Evolutionary conservation across 805 yeast genomes (phyloP).

Genomic region (Candida krabiensis): DNA sequence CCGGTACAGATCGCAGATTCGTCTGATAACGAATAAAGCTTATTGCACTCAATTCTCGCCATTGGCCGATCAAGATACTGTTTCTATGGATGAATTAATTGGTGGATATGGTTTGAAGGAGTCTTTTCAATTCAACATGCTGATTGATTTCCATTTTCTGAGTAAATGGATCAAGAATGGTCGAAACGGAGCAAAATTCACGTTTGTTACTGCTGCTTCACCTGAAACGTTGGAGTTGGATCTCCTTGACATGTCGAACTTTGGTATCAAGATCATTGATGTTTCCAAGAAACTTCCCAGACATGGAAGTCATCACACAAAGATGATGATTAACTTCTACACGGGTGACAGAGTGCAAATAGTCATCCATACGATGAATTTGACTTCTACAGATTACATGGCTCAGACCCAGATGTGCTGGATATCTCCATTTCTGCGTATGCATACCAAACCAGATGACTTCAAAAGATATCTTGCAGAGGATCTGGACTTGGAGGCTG

Average conservation of each 20-base stretch:
- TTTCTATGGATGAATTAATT: conserved; percentile 27
- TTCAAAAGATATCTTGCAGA: conserved; percentile 4
- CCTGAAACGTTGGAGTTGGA: conserved; percentile 34
- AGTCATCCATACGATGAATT: conserved; percentile 59
- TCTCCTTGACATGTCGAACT: conserved; percentile 25
- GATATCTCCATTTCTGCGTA: conserved; percentile 49
- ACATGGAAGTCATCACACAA: conserved; percentile 61
- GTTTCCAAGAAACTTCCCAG: conserved; percentile 30
- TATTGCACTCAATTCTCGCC: conserved; percentile 23
- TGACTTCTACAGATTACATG: conserved; percentile 52
- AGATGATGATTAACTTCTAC: conserved; percentile 61
- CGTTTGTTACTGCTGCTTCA: conserved; percentile 35
- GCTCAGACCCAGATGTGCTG: conserved; percentile 67
- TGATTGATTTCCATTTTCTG: conserved; percentile 31
- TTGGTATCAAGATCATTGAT: conserved; percentile 25
- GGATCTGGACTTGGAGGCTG: conserved; percentile 5
- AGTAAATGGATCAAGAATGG: conserved; percentile 21
- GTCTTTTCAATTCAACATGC: conserved; percentile 35
- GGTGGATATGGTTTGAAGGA: conserved; percentile 23
- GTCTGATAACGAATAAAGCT: conserved; percentile 24
- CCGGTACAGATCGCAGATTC: conserved; percentile 24
- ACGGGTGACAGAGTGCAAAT: conserved; percentile 46
- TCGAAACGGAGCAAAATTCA: conserved; percentile 19
- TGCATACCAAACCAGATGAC: conserved; percentile 2
- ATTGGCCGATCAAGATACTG: conserved; percentile 26